Conservation (phyloP, 768 basidiomycete genomes). For the Hortiboletus campestris region DNA sequence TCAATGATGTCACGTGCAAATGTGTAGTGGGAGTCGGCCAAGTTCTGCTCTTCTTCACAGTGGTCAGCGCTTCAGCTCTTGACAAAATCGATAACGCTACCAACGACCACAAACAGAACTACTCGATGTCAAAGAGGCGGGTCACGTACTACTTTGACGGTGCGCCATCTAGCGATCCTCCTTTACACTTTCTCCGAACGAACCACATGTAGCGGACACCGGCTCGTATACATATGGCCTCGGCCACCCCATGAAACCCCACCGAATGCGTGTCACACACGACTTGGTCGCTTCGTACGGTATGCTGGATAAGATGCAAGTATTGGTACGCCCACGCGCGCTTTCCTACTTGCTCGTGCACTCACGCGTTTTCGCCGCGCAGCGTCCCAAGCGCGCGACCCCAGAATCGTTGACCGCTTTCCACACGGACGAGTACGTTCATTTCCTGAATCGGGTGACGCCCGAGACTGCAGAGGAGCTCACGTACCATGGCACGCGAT, state of each 20-base stretch:
- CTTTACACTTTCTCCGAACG: not conserved
- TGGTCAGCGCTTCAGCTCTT: no score
- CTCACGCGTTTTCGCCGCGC: not conserved
- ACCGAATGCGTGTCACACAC: conserved; percentile 91
- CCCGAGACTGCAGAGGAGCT: conserved; percentile 89
- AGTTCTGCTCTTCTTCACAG: not conserved
- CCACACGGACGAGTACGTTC: conserved; percentile 97
- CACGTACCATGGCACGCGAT: conserved; percentile 81
- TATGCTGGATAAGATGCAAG: conserved; percentile 92
- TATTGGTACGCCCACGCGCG: conserved; percentile 53
- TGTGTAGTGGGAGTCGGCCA: no score
- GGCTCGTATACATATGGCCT: conserved; percentile 79
- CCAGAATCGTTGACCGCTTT: conserved; percentile 86
- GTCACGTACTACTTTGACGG: conserved; percentile 83
- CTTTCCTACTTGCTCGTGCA: not conserved
- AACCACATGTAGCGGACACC: conserved; percentile 54
- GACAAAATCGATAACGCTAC: not conserved
- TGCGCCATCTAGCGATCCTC: conserved; percentile 31
- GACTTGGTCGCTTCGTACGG: conserved; percentile 88
- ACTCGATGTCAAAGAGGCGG: conserved; percentile 62
- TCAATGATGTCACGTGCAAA: conserved; percentile 15
- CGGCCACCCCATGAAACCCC: conserved; percentile 95
- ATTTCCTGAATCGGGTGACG: conserved; percentile 84
- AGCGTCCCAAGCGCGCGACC: conserved; percentile 71
- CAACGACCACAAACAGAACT: not conserved